Conservation (phyloP, 2,329 filamentous ascomycete species). For the Venturia aucupariae region DNA sequence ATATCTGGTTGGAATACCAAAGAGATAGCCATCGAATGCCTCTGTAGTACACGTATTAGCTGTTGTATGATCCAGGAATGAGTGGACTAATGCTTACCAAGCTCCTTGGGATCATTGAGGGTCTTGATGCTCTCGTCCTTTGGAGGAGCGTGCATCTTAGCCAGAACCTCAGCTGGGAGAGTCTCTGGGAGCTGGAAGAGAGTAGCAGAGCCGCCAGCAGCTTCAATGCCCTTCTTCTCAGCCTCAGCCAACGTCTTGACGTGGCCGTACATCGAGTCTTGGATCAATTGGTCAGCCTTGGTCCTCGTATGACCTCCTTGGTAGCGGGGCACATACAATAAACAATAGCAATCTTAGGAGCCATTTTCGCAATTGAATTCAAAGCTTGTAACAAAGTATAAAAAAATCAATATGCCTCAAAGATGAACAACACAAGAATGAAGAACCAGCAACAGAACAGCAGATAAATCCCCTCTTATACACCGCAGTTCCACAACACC, state of each 20-base stretch:
- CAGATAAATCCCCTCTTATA: neutral
- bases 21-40: constrained; percentile 77
- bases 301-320: neutral
- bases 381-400: neutral
- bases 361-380: constrained; percentile 46
- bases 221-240: constrained; percentile 80
- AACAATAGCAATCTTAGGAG: constrained; percentile 85
- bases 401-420: neutral
- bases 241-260: constrained; percentile 75
- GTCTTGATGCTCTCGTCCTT: constrained; percentile 58
- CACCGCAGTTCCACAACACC: neutral
- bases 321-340: constrained; percentile 49
- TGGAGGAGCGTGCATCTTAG: constrained; percentile 81
- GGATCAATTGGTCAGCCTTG: constrained; percentile 10
- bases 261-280: constrained; percentile 96
- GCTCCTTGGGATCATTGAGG: constrained; percentile 45
- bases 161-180: constrained; percentile 69
- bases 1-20: constrained; percentile 92
- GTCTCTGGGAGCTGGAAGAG: constrained; percentile 65
- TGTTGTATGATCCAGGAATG: neutral
- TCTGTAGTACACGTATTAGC: constrained; percentile 40
- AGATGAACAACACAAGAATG: neutral
- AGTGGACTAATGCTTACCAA: constrained; percentile 2
- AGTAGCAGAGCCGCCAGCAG: constrained; percentile 11
- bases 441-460: neutral